Evolutionary conservation across 495 filamentous ascomycete species (phyloP).

Genomic region (Evansstolkia leycettana): DNA sequence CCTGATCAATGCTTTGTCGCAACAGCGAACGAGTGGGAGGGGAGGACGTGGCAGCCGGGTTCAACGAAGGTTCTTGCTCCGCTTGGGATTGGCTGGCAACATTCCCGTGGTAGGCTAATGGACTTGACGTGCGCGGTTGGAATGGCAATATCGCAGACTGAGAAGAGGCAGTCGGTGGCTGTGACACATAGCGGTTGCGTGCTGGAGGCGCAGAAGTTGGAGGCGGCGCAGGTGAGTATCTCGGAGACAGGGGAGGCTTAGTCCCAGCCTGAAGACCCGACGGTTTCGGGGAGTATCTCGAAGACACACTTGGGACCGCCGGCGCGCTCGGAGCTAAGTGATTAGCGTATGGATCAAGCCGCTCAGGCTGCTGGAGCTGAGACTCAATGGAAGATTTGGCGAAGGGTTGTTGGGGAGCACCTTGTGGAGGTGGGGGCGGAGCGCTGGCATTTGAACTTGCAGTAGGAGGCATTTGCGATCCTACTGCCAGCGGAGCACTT

Average conservation of each 20-base stretch:
- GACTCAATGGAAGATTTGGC: conserved; percentile 29
- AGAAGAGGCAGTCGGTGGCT: conserved; percentile 32
- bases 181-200: conserved; percentile 37
- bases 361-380: conserved; percentile 42
- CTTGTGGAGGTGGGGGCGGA: conserved; percentile 15
- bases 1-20: conserved; percentile 11
- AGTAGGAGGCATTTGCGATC: conserved; percentile 5
- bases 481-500: conserved; percentile 8
- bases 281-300: conserved; percentile 30
- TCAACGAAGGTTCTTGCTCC: conserved; percentile 14
- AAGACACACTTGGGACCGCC: conserved; percentile 22
- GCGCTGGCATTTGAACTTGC: conserved; percentile 11
- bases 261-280: conserved; percentile 16
- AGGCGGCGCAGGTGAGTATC: conserved; percentile 32
- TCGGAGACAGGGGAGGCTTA: conserved; percentile 21
- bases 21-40: conserved; percentile 9
- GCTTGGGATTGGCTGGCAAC: conserved; percentile 24
- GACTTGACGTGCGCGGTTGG: conserved; percentile 77
- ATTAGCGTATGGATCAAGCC: conserved; percentile 50
- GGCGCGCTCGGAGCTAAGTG: conserved; percentile 23
- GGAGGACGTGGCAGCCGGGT: conserved; percentile 15
- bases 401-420: conserved; percentile 21
- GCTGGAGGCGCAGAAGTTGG: conserved; percentile 29
- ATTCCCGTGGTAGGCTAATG: conserved; percentile 54
- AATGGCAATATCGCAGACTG: conserved; percentile 48